phyloP scores from a whole-genome alignment of 208 protist species.

The Trichomonas gallinae region DNA sequence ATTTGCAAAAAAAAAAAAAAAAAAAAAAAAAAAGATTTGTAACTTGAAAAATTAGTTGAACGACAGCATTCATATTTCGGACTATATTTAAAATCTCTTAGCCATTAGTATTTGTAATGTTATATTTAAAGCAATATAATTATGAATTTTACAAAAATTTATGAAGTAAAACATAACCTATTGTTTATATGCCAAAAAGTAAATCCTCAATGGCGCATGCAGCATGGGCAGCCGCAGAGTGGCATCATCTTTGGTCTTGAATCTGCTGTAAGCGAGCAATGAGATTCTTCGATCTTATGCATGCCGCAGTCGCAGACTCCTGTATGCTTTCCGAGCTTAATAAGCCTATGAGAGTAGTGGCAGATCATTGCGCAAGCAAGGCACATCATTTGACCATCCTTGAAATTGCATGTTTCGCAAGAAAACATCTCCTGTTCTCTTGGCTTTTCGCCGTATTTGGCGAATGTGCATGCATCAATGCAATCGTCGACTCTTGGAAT shows the following conservation, averaged over 20 bases:
- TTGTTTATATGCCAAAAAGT: too few species aligned
- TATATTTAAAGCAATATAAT: too few species aligned
- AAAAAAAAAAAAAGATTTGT: too few species aligned
- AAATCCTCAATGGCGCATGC: neutral
- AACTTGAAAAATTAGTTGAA: too few species aligned
- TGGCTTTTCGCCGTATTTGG: neutral
- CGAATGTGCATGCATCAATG: neutral
- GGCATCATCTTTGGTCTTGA: neutral
- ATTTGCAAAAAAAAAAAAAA: too few species aligned
- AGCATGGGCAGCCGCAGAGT: neutral
- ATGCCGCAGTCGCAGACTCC: neutral
- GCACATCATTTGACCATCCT: neutral
- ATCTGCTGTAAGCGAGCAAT: neutral
- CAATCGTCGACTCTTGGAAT: neutral
- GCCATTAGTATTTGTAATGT: too few species aligned
- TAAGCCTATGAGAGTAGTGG: neutral
- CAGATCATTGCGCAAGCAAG: neutral
- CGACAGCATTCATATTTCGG: too few species aligned
- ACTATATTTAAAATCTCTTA: too few species aligned
- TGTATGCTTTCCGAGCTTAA: neutral
- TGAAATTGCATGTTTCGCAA: neutral
- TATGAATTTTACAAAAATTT: too few species aligned
- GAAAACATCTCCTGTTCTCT: neutral
- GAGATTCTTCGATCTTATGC: neutral
- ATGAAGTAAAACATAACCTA: too few species aligned